These are phyloP conservation scores for Fusarium marasasianum DNA, from an alignment of 2,329 filamentous ascomycete species.

Conservation along the genomic window DNA sequence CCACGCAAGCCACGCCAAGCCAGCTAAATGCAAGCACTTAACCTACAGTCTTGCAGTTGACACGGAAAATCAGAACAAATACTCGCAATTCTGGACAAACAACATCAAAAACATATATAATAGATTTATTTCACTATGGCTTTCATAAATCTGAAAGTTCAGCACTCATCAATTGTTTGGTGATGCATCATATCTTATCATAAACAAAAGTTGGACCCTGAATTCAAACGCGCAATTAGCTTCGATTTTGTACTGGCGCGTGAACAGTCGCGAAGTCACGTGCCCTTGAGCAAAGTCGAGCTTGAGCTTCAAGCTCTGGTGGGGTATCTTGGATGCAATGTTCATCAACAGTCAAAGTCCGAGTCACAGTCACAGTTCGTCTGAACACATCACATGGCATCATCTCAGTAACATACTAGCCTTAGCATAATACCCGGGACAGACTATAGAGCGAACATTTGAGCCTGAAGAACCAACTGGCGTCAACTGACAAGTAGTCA, in stretches of 20 bases:
- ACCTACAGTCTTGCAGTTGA: neutral
- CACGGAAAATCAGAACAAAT: neutral
- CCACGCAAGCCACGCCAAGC: neutral
- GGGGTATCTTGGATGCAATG: neutral
- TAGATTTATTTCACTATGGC: accelerated
- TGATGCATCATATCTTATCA: neutral
- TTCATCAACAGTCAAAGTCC: neutral
- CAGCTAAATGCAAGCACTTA: neutral
- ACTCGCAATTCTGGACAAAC: accelerated
- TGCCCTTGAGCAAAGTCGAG: neutral
- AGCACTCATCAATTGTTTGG: accelerated
- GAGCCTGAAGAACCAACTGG: no score
- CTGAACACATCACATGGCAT: neutral
- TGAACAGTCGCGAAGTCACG: conserved; percentile 46
- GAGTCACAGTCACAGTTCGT: no score
- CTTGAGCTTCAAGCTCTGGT: neutral
- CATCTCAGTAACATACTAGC: neutral
- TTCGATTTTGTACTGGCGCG: no score
- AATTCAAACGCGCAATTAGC: neutral
- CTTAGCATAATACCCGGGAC: no score
- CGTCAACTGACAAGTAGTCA: neutral
- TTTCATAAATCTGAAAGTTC: accelerated
- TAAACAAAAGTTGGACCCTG: neutral
- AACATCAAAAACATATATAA: accelerated
- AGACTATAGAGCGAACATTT: no score